Evolutionary conservation across 2,329 filamentous ascomycete species (phyloP), one percentile per base, ranked within the genome.

Genomic region (Allantophomopsis lycopodina): DNA sequence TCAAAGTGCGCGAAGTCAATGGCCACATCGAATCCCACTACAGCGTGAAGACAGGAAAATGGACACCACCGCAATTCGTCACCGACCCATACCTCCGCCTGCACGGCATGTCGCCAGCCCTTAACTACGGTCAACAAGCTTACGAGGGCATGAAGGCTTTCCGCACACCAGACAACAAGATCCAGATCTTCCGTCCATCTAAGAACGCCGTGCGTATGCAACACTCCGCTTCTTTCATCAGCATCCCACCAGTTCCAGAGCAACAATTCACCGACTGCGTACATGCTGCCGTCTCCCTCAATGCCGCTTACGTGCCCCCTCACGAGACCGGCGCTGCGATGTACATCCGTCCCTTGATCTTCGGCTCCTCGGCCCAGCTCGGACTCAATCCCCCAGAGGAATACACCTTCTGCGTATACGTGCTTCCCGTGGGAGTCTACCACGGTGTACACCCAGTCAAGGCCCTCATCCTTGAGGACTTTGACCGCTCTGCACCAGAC

Each of bases 111-210:
- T 80, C 88, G 0, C 88, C 91, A 0, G 89, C 78, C 34, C 75
- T 96, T 48, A 98, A 98, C 71, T 98, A 98, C 60, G 87, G 89
- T 42, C 87, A 94, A 58, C 91, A 96, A 65, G 89, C 86, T 53
- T 98, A 94, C 68, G 91, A 98, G 60, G 91, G 91, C n/a, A 77
- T 96, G 58, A 96, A 96, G 63, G 88, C 89, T 40, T 95, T 95
- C 72, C 86, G 89, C 46, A 68, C 71, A 2, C 83, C 86, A 14
- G 75, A 82, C 58, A 57, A 68, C 43, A 62, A 64, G 43, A 88
- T 96, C 63, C 76, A 78, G 57, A 75, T 96, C 59, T 96, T 96
- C 75, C 82, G 89, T 4, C 84, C 89, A 0, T 71, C 79, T 54
- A 77, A 80, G 56, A 96, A 96, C 59, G 91, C 88, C 31, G 61